Conservation (phyloP, 768 basidiomycete genomes). For the Xanthoconium stramineum region DNA sequence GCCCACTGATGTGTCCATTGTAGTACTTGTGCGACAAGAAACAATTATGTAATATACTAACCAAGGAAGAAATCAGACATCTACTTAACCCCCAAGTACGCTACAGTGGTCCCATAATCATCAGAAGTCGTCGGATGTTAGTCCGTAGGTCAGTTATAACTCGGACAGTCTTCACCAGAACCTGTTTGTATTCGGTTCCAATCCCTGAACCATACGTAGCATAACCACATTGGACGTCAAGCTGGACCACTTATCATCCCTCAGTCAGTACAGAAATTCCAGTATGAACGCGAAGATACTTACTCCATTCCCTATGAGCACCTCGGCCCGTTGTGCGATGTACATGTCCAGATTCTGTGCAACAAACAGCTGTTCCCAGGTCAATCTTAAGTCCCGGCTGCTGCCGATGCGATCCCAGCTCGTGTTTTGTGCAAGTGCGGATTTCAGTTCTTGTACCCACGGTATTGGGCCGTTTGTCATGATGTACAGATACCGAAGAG, state of each 20-base stretch:
- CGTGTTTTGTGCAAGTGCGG: constrained; percentile 28
- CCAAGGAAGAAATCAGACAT: too few relatives aligned
- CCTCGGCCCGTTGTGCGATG: constrained; percentile 44
- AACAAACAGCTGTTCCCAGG: constrained; percentile 41
- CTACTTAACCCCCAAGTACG: neutral
- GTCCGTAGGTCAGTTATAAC: neutral
- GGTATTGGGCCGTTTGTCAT: constrained; percentile 43
- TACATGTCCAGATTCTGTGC: constrained; percentile 51
- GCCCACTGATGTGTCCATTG: too few relatives aligned
- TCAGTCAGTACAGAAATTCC: constrained; percentile 1
- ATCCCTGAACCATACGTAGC: constrained; percentile 33
- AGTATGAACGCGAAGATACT: constrained; percentile 9
- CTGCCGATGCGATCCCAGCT: constrained; percentile 43
- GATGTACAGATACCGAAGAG: constrained; percentile 41
- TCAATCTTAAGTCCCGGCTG: constrained; percentile 42
- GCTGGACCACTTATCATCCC: constrained; percentile 36
- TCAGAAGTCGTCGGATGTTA: neutral
- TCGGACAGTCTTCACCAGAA: constrained; percentile 32
- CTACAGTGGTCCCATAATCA: too few relatives aligned
- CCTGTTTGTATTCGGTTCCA: constrained; percentile 28
- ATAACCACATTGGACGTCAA: constrained; percentile 40
- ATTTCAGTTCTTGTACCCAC: constrained; percentile 43
- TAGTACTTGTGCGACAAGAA: too few relatives aligned
- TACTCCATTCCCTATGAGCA: constrained; percentile 55
- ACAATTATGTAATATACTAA: too few relatives aligned